Evolutionary conservation across 2,329 filamentous ascomycete species (phyloP).

Genomic region (Fusarium kyushuense): DNA sequence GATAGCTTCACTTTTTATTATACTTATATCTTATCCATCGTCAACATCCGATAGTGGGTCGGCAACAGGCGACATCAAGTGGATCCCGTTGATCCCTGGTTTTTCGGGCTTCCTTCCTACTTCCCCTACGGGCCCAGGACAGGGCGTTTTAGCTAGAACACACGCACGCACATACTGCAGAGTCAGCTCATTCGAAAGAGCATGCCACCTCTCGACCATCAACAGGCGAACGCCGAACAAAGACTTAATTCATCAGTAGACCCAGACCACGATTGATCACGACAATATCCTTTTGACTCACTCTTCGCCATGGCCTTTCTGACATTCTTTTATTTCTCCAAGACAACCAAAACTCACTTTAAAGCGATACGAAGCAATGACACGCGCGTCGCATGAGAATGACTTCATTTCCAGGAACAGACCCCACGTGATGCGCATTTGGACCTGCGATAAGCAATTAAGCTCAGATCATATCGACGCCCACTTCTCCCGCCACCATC

Average conservation of each 20-base stretch:
- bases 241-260: constrained; percentile 17
- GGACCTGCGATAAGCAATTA: constrained; percentile 8
- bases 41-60: constrained; percentile 50
- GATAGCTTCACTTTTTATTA: constrained; percentile 28
- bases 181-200: constrained; percentile 43
- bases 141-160: constrained; percentile 21
- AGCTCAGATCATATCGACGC: constrained; percentile 36
- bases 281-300: constrained; percentile 25
- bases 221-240: constrained; percentile 1
- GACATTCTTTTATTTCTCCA: background rate
- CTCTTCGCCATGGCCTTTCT: constrained; percentile 3
- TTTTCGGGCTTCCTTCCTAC: background rate
- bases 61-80: constrained; percentile 48
- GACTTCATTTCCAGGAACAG: constrained; percentile 33
- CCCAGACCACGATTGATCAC: constrained; percentile 35
- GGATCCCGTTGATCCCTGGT: constrained; percentile 42
- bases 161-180: constrained; percentile 1
- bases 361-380: constrained; percentile 21
- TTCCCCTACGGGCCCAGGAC: background rate
- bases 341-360: constrained; percentile 5
- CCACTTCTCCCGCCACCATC: constrained; percentile 36
- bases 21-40: constrained; percentile 36
- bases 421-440: constrained; percentile 33
- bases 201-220: constrained; percentile 44
- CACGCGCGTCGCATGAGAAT: constrained; percentile 20